A percentile compares a stretch with the other conserved stretches of the same genome.
Conservation (phyloP, 2,329 filamentous ascomycete species). For the Phialocephala subalpina region DNA sequence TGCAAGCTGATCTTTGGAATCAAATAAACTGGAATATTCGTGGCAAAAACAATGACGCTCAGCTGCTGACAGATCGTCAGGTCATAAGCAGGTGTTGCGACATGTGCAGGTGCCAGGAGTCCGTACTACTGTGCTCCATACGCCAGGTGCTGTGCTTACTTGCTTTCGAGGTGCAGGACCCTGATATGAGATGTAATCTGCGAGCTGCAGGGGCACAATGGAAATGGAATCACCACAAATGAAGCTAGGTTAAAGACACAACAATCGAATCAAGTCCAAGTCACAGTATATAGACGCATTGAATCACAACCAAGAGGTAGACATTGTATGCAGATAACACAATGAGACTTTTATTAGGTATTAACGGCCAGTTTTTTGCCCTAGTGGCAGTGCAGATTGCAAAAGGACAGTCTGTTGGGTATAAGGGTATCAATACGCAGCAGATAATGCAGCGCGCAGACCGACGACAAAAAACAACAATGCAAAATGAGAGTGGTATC, state of each 20-base stretch:
- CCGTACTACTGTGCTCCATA: background rate
- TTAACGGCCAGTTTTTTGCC: conserved; percentile 44
- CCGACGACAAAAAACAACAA: conserved; percentile 41
- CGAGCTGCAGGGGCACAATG: background rate
- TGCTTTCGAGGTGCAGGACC: background rate
- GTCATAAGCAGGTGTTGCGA: conserved; percentile 3
- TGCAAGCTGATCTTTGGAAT: background rate
- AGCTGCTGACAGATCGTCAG: background rate
- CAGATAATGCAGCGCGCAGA: conserved; percentile 41
- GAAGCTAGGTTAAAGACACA: conserved; percentile 2
- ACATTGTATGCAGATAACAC: conserved; percentile 23
- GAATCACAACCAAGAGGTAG: conserved; percentile 11
- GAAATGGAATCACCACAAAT: background rate
- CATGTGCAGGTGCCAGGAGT: background rate
- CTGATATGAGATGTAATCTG: background rate
- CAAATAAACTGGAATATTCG: background rate
- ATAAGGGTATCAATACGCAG: conserved; percentile 49
- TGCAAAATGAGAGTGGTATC: conserved; percentile 48
- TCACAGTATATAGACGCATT: background rate
- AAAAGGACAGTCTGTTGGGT: conserved; percentile 47
- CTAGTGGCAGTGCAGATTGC: conserved; percentile 49
- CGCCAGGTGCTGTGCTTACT: background rate
- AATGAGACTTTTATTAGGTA: conserved; percentile 47
- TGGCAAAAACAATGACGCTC: too few relatives aligned
- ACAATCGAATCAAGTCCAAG: background rate